Conservation (phyloP, 176 grass and related monocot genomes). For the Avena eriantha region DNA sequence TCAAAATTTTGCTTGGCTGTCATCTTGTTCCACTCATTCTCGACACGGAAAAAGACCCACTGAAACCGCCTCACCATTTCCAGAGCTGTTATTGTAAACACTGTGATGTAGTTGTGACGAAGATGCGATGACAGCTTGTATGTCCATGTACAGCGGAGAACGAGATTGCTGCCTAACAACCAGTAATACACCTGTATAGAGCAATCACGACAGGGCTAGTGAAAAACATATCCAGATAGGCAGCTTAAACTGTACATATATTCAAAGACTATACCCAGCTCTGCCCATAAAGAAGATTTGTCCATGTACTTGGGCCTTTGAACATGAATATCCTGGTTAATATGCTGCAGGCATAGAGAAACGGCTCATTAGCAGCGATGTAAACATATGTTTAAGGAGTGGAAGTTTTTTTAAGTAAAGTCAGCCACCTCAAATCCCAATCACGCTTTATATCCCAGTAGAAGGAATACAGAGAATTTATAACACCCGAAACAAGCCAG, state of each 20-base stretch:
- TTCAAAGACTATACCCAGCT: slow-evolving; percentile 72
- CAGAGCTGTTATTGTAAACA: slow-evolving; percentile 81
- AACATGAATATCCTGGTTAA: slow-evolving; percentile 93
- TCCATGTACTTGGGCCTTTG: slow-evolving; percentile 78
- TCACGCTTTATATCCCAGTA: slow-evolving; percentile 98
- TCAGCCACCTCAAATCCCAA: slow-evolving; percentile 92
- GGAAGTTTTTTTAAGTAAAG: slow-evolving; percentile 20
- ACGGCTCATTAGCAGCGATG: slow-evolving; percentile 45
- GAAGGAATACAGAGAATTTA: slow-evolving; percentile 96
- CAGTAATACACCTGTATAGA: slow-evolving; percentile 81
- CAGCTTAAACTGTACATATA: slow-evolving; percentile 12
- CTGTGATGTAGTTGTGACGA: slow-evolving; percentile 89
- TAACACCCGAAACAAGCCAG: slow-evolving; percentile 87
- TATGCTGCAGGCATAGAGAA: slow-evolving; percentile 57
- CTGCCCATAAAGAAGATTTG: slow-evolving; percentile 70
- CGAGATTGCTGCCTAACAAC: slow-evolving; percentile 88
- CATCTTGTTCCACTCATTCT: slow-evolving; percentile 99
- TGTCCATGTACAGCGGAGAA: slow-evolving; percentile 93
- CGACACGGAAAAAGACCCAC: slow-evolving; percentile 96
- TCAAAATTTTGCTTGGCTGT: slow-evolving; percentile 75
- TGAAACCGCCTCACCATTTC: slow-evolving; percentile 92
- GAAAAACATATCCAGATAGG: neutral
- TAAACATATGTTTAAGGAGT: neutral
- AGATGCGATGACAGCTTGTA: slow-evolving; percentile 99
- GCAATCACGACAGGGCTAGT: slow-evolving; percentile 2